phyloP scores from a whole-genome alignment of 2,329 filamentous ascomycete species.

The Colletotrichum abscissum region DNA sequence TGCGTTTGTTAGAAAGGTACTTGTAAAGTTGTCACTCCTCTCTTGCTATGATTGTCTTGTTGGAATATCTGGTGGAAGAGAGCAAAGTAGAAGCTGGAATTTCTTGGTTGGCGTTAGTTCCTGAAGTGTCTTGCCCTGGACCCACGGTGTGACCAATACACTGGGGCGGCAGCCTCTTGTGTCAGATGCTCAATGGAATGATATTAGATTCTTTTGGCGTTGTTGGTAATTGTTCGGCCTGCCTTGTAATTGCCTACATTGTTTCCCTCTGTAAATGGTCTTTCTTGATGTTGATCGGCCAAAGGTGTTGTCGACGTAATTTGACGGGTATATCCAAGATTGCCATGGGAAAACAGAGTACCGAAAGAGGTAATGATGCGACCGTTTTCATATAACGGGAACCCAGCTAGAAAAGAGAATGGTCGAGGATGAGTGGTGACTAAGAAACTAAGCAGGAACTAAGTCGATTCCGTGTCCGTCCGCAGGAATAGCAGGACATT shows the following conservation, averaged over 20 bases:
- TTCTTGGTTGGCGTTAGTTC: not conserved
- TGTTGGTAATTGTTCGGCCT: not conserved
- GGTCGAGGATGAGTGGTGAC: not conserved
- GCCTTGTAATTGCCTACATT: not conserved
- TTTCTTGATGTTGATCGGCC: not conserved
- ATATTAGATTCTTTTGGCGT: not conserved
- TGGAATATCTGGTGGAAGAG: no score
- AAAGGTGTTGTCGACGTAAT: not conserved
- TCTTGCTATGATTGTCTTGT: not conserved
- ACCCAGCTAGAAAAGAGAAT: slow-evolving; percentile 9
- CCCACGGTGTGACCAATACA: not conserved
- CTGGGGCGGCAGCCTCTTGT: slow-evolving; percentile 12
- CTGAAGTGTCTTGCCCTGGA: slow-evolving; percentile 13
- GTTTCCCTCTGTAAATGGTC: not conserved
- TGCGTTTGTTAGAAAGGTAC: not conserved
- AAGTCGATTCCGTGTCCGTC: not conserved
- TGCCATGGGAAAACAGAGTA: not conserved
- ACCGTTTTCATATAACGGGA: slow-evolving; percentile 5
- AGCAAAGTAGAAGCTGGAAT: not conserved
- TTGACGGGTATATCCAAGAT: not conserved
- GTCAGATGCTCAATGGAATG: slow-evolving; percentile 7
- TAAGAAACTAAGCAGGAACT: not conserved
- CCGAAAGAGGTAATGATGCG: not conserved
- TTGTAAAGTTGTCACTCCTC: not conserved
- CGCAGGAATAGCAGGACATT: slow-evolving; percentile 11